phyloP scores from a whole-genome alignment of 2,329 filamentous ascomycete genomes.

The Monilinia polystroma region DNA sequence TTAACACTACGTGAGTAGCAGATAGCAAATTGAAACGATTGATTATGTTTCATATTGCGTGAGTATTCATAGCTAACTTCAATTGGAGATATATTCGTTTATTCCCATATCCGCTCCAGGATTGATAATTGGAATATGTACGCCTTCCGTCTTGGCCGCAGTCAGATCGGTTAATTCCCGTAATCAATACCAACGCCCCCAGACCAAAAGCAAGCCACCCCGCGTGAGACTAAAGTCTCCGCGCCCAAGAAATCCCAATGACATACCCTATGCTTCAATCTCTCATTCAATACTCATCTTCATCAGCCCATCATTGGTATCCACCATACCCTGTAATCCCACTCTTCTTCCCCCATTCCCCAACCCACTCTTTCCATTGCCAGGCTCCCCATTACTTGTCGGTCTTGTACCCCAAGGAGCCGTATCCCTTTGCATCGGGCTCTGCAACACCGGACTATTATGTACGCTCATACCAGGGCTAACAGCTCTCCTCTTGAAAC shows the following conservation, averaged over 20 bases:
- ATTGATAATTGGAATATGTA: background rate
- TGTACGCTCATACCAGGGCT: constrained; percentile 88
- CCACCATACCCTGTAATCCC: constrained; percentile 88
- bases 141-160: background rate
- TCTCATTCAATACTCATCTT: constrained; percentile 89
- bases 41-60: background rate
- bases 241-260: background rate
- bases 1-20: background rate
- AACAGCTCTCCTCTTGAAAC: constrained; percentile 88
- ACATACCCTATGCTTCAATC: background rate
- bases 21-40: background rate
- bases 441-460: constrained; percentile 85
- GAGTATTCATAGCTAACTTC: background rate
- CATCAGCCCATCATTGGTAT: constrained; percentile 94
- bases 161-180: background rate
- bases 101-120: background rate
- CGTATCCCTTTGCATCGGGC: constrained; percentile 71
- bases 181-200: background rate
- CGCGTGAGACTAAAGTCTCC: background rate
- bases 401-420: constrained; percentile 71
- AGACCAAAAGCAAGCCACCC: background rate
- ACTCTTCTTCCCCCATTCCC: constrained; percentile 51
- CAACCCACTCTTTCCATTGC: constrained; percentile 40
- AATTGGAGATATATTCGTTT: background rate
- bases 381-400: constrained; percentile 54